Evolutionary conservation across 441 rosid species (phyloP), one percentile per base, ranked within the genome.

Genomic region (Hypseocharis bilobata): DNA sequence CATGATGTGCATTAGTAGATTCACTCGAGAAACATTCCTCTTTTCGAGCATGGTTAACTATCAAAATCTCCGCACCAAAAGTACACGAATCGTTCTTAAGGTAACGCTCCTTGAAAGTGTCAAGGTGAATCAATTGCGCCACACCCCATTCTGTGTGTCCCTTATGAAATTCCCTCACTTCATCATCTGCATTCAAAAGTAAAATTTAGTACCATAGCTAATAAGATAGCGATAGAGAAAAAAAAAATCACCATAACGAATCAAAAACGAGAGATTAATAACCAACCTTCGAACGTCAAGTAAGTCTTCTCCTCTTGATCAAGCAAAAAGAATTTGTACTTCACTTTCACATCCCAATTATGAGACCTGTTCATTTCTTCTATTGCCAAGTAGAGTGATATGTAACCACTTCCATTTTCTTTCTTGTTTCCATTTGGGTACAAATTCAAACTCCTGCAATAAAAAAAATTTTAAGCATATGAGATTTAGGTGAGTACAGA

Each of bases 391-490:
- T 76, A 75, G 7, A 76, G 65, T 7, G 80, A 79, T 4, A 76
- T 65, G 45, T 65, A 30, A 17, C 16, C 64, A 3, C 36, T 1
- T 6, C 25, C 69, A 26, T 64, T 16, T 5, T 63, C 13, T 6
- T 54, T 55, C 17, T 32, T 5, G 44, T 74, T 23, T 29, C 77
- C 81, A 19, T 49, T 45, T 16, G 77, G 79, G 67, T 80, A 74
- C 3, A 74, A 17, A 25, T 68, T 28, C 63, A 83, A 52, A 54
- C 81, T 81, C 88, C 85, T 82, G 32, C 5, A 19, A 51, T 5
- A 1, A n/a, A 10, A 25, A 13, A 14, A 17, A 6, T 8, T 13
- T 13, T 10, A 17, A 47, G 25, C 4, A 47, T 16, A 47, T 47
- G 3, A 47, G 49, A n/a, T 6, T 44, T 11, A 2, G 16, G 47